A percentile compares a stretch with the other conserved stretches of the same genome.
These are phyloP conservation scores for Aspergillus cejpii DNA, from an alignment of 2,329 filamentous ascomycete species.

Conservation along the genomic window DNA sequence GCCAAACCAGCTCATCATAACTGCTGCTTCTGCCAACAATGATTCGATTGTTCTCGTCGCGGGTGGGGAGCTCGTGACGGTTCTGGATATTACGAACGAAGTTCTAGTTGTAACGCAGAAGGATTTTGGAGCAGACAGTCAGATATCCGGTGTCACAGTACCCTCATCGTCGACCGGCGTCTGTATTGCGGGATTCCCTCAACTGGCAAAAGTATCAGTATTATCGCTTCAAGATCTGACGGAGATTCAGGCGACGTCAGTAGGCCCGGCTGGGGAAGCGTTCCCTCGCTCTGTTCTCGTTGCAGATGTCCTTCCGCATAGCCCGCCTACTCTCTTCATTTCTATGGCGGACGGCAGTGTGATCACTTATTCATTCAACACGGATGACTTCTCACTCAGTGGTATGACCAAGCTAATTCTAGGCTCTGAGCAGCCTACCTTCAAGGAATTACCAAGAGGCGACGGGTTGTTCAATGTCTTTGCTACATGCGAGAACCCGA, in stretches of 20 bases:
- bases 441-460: constrained; percentile 67
- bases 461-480: constrained; percentile 71
- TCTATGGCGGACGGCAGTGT: constrained; percentile 91
- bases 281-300: constrained; percentile 77
- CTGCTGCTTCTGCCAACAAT: constrained; percentile 68
- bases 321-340: constrained; percentile 71
- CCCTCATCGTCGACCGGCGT: constrained; percentile 57
- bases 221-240: constrained; percentile 62
- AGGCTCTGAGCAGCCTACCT: constrained; percentile 74
- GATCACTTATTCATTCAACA: constrained; percentile 69
- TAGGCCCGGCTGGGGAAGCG: constrained; percentile 62
- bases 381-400: constrained; percentile 56
- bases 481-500: constrained; percentile 88
- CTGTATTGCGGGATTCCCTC: constrained; percentile 82
- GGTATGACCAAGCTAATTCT: constrained; percentile 74
- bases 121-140: constrained; percentile 59
- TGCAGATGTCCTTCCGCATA: constrained; percentile 62
- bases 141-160: constrained; percentile 79
- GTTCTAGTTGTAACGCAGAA: constrained; percentile 55
- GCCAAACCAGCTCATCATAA: constrained; percentile 53
- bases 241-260: constrained; percentile 57
- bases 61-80: constrained; percentile 65
- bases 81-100: constrained; percentile 56
- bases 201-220: constrained; percentile 70
- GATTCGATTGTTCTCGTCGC: constrained; percentile 65